Percentiles rank a stretch among this genome's conserved stretches.
Evolutionary conservation across 2,329 filamentous ascomycete species (phyloP).

Genomic region (Aspergillus quadricinctus): DNA sequence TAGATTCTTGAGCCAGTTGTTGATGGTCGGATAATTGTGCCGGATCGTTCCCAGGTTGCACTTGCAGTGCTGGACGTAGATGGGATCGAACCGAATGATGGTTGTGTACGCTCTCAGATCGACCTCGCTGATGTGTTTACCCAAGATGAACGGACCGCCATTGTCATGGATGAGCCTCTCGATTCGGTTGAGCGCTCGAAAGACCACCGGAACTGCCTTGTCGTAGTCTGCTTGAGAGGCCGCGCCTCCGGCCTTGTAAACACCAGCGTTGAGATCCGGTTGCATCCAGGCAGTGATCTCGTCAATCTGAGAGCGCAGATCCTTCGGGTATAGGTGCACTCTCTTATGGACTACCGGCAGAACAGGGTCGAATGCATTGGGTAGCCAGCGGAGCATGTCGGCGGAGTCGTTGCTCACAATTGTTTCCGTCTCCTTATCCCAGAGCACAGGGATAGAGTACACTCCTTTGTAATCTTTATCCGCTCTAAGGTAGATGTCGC

Average conservation of each 20-base stretch:
- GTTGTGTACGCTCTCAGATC: conserved; percentile 57
- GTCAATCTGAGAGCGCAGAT: conserved; percentile 50
- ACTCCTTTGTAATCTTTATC: conserved; percentile 58
- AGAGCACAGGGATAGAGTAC: conserved; percentile 59
- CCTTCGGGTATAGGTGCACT: conserved; percentile 51
- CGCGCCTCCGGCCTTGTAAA: conserved; percentile 61
- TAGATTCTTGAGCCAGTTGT: conserved; percentile 57
- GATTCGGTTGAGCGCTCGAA: conserved; percentile 57
- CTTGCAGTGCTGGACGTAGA: conserved; percentile 65
- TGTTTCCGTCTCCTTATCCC: conserved; percentile 54
- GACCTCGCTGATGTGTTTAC: conserved; percentile 53
- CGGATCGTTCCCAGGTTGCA: conserved; percentile 59
- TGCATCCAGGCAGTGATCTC: conserved; percentile 51
- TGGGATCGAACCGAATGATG: conserved; percentile 55
- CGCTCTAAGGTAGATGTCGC: conserved; percentile 60
- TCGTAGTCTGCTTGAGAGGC: conserved; percentile 53
- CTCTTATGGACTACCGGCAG: conserved; percentile 39
- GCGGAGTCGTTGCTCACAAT: conserved; percentile 60
- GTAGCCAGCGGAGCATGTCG: conserved; percentile 56
- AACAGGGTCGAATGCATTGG: conserved; percentile 52
- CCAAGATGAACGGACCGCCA: conserved; percentile 55
- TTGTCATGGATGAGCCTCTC: conserved; percentile 47
- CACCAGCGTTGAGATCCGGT: conserved; percentile 54
- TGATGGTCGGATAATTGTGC: conserved; percentile 56
- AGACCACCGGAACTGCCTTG: conserved; percentile 51